These are phyloP conservation scores for Hortiboletus campestris DNA, from an alignment of 768 basidiomycete species.

Conservation along the genomic window DNA sequence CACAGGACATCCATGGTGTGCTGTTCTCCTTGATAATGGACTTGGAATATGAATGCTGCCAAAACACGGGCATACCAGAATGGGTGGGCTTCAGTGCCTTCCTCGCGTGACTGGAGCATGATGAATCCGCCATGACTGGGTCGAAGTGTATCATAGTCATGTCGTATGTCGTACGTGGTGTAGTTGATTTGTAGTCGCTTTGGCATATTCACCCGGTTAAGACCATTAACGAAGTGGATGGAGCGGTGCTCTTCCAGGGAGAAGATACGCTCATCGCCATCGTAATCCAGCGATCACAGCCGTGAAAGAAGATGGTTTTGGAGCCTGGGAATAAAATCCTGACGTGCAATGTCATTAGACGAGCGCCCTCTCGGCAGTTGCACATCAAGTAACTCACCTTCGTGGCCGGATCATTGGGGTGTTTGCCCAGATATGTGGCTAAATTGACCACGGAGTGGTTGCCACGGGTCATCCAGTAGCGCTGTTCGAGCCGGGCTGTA, in stretches of 20 bases:
- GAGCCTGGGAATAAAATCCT: conserved; percentile 22
- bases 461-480: no score
- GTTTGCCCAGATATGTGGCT: not conserved
- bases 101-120: conserved; percentile 20
- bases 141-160: conserved; percentile 7
- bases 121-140: conserved; percentile 17
- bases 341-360: not conserved
- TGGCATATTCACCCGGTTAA: not conserved
- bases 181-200: conserved; percentile 5
- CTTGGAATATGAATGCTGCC: conserved; percentile 18
- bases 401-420: not conserved
- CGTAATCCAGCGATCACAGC: not conserved
- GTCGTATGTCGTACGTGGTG: conserved; percentile 21
- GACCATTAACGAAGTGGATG: not conserved
- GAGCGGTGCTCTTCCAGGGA: not conserved
- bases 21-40: not conserved
- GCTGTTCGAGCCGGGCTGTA: no score
- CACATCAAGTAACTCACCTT: not conserved
- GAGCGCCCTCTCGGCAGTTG: not conserved
- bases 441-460: not conserved
- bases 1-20: conserved; percentile 34
- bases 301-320: conserved; percentile 22
- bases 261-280: conserved; percentile 1
- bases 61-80: conserved; percentile 26
- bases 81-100: conserved; percentile 7